Conservation (phyloP, 768 basidiomycete genomes). For the Rhizopogon salebrosus region DNA sequence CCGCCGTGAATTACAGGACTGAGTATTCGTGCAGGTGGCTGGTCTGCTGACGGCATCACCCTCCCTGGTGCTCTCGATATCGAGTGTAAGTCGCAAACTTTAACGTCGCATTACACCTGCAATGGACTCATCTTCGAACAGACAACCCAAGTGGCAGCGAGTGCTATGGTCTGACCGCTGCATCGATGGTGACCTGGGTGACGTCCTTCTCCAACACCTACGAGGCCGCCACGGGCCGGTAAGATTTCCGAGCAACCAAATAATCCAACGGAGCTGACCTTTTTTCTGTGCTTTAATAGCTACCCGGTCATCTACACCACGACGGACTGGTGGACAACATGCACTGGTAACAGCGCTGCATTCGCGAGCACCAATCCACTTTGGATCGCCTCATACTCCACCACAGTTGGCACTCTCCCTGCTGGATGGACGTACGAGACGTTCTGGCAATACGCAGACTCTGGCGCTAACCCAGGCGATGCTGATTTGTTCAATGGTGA, state of each 20-base stretch:
- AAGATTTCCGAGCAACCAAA: constrained; percentile 6
- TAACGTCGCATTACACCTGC: not conserved
- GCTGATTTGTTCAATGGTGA: constrained; percentile 55
- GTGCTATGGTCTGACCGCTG: constrained; percentile 49
- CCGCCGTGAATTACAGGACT: not conserved
- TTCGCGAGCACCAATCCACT: constrained; percentile 51
- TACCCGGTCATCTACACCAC: constrained; percentile 58
- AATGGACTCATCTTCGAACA: constrained; percentile 15
- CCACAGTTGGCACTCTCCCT: constrained; percentile 47
- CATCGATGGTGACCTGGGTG: constrained; percentile 63
- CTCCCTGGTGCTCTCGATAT: constrained; percentile 63
- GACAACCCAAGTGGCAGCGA: constrained; percentile 46
- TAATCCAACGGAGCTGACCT: not conserved
- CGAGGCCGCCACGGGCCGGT: constrained; percentile 42
- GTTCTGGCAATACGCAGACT: constrained; percentile 59
- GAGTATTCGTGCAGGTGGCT: constrained; percentile 33
- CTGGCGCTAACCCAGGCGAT: constrained; percentile 53
- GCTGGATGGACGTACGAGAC: constrained; percentile 53
- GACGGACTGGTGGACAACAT: constrained; percentile 63
- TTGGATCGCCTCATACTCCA: constrained; percentile 54
- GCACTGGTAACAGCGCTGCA: constrained; percentile 52
- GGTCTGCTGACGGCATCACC: constrained; percentile 51
- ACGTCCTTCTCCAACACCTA: constrained; percentile 59
- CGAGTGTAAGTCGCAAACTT: constrained; percentile 46
- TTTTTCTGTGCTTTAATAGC: constrained; percentile 16